Base-by-base conservation (phyloP, 192 early-diverging fungal genomes). In the Ambispora gerdemannii region DNA sequence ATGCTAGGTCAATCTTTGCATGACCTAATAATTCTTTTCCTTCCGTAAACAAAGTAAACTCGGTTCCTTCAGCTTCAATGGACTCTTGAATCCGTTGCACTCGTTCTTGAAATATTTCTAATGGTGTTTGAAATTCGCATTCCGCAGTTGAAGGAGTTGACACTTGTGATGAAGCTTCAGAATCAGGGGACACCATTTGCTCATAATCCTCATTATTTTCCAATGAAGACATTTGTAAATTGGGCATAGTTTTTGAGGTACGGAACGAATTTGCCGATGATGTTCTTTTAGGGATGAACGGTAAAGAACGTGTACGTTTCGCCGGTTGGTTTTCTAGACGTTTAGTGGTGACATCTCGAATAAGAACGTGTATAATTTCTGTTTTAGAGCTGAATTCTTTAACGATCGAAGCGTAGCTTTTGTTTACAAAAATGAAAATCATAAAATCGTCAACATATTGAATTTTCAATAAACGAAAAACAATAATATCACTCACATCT, bases 321-420 rank as follows among this genome's bases (percentile, higher is more conserved):
- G 53, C 31, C 2, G 70, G 20, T 25, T 27, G 13, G 2, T 51
- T 47, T 32, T 69, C 66, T 7, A 76, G 58, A 13, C 59, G 64
- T 22, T 63, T 63, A 10, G 75, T 69, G 0, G 75, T 53, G n/a
- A 80, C 74, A 63, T 90, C 87, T 27, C 91, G 83, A 32, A 93
- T 89, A 52, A 89, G 88, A 13, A 93, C 83, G 50, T 88, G 87
- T 25, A 87, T 51, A 2, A 93, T 80, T n/a, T n/a, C n/a, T n/a
- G n/a, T n/a, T 36, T 83, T 85, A 10, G 70, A 71, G 0, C 89
- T 87, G 27, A 69, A 80, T n/a, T 72, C 71, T 0, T 72, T 52
- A 1, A 81, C 80, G 20, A 92, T 72, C 1, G 78, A 77, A 2
- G 86, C 76, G 63, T 89, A 92, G 3, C 75, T 76, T 56, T 17